Conservation (phyloP, 768 basidiomycete genomes). For the Lentinula sp. region DNA sequence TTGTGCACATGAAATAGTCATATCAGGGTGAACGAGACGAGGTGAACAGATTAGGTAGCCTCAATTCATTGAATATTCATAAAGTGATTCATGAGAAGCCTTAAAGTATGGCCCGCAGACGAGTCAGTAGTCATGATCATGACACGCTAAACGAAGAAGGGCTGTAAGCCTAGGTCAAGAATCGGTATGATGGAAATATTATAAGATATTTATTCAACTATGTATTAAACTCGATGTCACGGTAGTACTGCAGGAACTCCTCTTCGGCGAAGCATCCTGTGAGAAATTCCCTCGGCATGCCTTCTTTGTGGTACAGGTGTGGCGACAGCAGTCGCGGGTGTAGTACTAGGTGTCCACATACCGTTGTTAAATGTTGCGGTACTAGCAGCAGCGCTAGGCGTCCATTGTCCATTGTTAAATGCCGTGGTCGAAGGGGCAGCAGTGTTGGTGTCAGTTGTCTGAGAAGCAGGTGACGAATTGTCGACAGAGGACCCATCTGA, state of each 20-base stretch:
- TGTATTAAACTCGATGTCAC: too few relatives aligned
- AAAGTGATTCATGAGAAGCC: too few relatives aligned
- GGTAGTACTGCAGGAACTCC: neutral
- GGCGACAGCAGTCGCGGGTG: neutral
- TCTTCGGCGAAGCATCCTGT: neutral
- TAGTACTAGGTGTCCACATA: neutral
- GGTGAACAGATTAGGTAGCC: too few relatives aligned
- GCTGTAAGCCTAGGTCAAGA: too few relatives aligned
- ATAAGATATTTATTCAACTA: too few relatives aligned
- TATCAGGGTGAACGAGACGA: too few relatives aligned
- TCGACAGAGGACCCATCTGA: neutral
- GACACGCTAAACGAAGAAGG: too few relatives aligned
- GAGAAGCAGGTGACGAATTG: neutral
- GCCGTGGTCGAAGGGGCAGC: neutral
- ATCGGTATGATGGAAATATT: too few relatives aligned
- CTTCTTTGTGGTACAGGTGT: neutral
- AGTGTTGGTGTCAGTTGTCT: neutral
- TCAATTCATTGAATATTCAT: too few relatives aligned
- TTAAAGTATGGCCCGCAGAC: too few relatives aligned
- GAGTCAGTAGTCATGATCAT: too few relatives aligned
- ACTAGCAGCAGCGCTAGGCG: neutral
- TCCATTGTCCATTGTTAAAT: neutral
- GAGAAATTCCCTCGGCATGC: neutral
- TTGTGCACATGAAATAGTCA: too few relatives aligned
- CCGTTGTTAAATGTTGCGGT: neutral